Percentiles rank a stretch among this genome's conserved stretches.
These are phyloP conservation scores for Camellia oleifera DNA, from an alignment of 179 eudicot species.

Conservation along the genomic window DNA sequence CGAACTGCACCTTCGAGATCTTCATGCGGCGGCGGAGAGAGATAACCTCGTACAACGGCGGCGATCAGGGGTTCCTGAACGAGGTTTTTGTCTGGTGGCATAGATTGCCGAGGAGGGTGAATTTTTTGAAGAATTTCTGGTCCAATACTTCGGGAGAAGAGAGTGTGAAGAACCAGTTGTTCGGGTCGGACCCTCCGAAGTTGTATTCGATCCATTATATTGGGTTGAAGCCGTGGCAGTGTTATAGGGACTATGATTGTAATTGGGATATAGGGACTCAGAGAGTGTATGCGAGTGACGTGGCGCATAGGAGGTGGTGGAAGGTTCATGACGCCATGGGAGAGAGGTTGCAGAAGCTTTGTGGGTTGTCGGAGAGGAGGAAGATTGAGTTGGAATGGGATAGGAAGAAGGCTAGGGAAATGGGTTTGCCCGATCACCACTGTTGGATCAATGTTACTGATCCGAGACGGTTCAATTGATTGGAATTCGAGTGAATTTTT, in stretches of 20 bases:
- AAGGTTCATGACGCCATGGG: constrained; percentile 76
- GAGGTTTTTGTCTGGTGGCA: constrained; percentile 98
- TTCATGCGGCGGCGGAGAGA: constrained; percentile 58
- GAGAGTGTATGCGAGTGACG: constrained; percentile 79
- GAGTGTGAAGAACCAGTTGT: constrained; percentile 59
- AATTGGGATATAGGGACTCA: constrained; percentile 68
- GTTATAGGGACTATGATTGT: constrained; percentile 93
- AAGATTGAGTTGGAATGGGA: constrained; percentile 72
- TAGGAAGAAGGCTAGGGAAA: constrained; percentile 49
- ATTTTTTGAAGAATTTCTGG: constrained; percentile 91
- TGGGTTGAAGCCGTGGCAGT: constrained; percentile 92
- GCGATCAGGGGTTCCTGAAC: constrained; percentile 90
- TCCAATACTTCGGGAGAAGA: constrained; percentile 53
- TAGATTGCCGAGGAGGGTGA: constrained; percentile 76
- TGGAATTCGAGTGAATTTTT: background rate
- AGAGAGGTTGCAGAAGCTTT: constrained; percentile 45
- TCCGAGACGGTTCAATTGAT: constrained; percentile 36
- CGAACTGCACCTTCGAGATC: constrained; percentile 72
- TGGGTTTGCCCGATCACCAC: constrained; percentile 46
- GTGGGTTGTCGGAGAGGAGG: constrained; percentile 55
- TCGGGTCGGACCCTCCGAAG: constrained; percentile 71
- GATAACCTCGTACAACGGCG: constrained; percentile 84
- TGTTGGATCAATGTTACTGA: constrained; percentile 87
- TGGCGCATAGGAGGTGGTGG: constrained; percentile 88
- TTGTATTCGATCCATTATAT: constrained; percentile 77